A percentile compares a stretch with the other conserved stretches of the same genome.
phyloP scores from a whole-genome alignment of 2,329 filamentous ascomycete genomes.

The Penicillium rolfsii region DNA sequence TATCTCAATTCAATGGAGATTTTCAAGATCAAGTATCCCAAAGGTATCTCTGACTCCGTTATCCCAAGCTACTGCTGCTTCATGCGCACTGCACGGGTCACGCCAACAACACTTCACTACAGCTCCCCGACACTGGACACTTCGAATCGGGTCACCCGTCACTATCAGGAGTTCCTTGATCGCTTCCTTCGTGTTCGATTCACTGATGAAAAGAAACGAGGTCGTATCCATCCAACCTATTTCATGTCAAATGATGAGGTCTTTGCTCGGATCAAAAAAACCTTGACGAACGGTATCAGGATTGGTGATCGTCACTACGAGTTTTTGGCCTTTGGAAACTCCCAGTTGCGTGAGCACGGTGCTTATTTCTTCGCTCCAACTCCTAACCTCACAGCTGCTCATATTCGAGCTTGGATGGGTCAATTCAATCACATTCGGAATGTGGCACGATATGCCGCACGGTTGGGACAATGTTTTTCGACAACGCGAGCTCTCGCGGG shows the following conservation, averaged over 20 bases:
- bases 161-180: constrained; percentile 69
- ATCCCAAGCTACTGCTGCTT: constrained; percentile 74
- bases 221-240: constrained; percentile 62
- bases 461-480: constrained; percentile 93
- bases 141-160: constrained; percentile 82
- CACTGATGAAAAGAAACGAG: constrained; percentile 72
- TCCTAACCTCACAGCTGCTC: constrained; percentile 66
- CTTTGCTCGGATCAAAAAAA: constrained; percentile 72
- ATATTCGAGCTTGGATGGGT: constrained; percentile 87
- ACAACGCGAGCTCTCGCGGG: constrained; percentile 77
- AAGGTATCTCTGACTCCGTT: constrained; percentile 54
- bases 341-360: constrained; percentile 87
- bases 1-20: constrained; percentile 73
- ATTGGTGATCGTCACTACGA: constrained; percentile 82
- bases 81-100: constrained; percentile 76
- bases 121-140: constrained; percentile 78
- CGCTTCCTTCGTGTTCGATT: constrained; percentile 90
- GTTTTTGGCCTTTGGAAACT: constrained; percentile 93
- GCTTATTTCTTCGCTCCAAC: constrained; percentile 89
- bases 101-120: constrained; percentile 80
- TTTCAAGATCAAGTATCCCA: constrained; percentile 58
- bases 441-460: constrained; percentile 86
- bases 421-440: constrained; percentile 77
- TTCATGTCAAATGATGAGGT: constrained; percentile 67
- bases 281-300: constrained; percentile 75